Evolutionary conservation across 2,329 filamentous ascomycete genomes (phyloP).

Genomic region (Seiridium cupressi): DNA sequence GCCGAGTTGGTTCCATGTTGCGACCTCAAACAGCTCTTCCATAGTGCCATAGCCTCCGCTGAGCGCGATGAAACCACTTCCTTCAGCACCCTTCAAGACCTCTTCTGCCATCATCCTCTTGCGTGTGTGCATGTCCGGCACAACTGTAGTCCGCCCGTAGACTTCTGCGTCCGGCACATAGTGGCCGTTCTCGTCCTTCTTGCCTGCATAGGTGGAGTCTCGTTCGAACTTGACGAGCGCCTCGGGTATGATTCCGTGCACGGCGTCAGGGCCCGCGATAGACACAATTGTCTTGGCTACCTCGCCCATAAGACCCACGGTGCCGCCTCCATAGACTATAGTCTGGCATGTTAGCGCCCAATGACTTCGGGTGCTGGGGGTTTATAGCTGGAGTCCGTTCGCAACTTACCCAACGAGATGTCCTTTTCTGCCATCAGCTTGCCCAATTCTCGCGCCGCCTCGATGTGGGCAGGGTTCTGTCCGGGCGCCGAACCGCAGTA

Average conservation of each 20-base stretch:
- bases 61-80: slow-evolving; percentile 86
- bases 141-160: slow-evolving; percentile 84
- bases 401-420: slow-evolving; percentile 65
- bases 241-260: slow-evolving; percentile 91
- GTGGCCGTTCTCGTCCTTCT: slow-evolving; percentile 45
- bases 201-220: slow-evolving; percentile 51
- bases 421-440: slow-evolving; percentile 70
- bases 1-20: slow-evolving; percentile 94
- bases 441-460: slow-evolving; percentile 75
- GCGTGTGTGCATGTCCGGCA: slow-evolving; percentile 93
- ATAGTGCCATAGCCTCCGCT: slow-evolving; percentile 87
- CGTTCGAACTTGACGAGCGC: slow-evolving; percentile 80
- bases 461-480: slow-evolving; percentile 69
- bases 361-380: background rate
- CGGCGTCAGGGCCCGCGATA: slow-evolving; percentile 74
- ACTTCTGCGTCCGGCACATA: slow-evolving; percentile 60
- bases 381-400: background rate
- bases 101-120: slow-evolving; percentile 92
- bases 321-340: slow-evolving; percentile 89
- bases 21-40: slow-evolving; percentile 90
- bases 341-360: background rate
- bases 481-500: slow-evolving; percentile 87
- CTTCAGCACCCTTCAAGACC: slow-evolving; percentile 77
- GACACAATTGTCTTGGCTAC: slow-evolving; percentile 82
- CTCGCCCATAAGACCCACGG: slow-evolving; percentile 93